phyloP scores from a whole-genome alignment of 768 basidiomycete species.

The Suillus weaverae region DNA sequence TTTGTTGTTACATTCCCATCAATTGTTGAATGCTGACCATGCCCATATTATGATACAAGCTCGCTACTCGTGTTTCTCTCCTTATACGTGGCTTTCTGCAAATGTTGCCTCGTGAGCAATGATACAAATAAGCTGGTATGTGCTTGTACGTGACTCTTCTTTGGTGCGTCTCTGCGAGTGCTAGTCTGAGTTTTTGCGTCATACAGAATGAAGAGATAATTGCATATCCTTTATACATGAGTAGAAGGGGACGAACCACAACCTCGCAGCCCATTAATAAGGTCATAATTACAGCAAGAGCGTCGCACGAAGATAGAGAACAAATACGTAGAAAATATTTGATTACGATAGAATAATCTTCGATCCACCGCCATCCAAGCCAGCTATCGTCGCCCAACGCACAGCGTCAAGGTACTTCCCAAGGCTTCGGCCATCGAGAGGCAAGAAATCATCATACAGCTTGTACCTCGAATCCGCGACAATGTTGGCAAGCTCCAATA shows the following conservation, averaged over 20 bases:
- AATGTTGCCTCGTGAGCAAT: no score
- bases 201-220: background rate
- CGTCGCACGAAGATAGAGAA: background rate
- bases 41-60: no score
- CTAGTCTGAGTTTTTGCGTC: background rate
- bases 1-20: no score
- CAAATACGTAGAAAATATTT: background rate
- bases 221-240: background rate
- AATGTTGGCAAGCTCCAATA: conserved; percentile 75
- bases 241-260: background rate
- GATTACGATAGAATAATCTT: conserved; percentile 41
- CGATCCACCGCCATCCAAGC: conserved; percentile 72
- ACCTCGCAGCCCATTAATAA: background rate
- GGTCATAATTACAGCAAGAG: background rate
- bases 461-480: conserved; percentile 87
- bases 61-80: no score
- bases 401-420: conserved; percentile 76
- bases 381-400: conserved; percentile 66
- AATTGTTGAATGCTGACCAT: no score
- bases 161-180: no score
- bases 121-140: no score
- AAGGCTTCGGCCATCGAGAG: conserved; percentile 56
- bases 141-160: no score
- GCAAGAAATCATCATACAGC: conserved; percentile 82
- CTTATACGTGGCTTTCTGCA: no score